These are phyloP conservation scores for Dryas drummondii DNA, from an alignment of 306 rosid genomes.

Conservation along the genomic window DNA sequence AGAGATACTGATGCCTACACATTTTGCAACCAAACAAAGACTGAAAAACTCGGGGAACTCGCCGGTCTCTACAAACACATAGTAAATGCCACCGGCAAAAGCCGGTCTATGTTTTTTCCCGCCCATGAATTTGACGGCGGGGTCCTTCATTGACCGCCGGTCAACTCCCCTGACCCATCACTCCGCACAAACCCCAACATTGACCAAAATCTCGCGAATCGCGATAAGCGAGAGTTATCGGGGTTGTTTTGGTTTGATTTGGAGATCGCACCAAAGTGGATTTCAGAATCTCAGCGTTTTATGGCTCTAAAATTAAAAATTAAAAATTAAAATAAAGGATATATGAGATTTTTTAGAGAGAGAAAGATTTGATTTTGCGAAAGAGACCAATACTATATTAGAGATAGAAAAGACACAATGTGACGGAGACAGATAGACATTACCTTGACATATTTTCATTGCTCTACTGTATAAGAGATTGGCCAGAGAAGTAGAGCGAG, in stretches of 20 bases:
- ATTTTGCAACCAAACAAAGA: background rate
- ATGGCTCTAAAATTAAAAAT: constrained; percentile 38
- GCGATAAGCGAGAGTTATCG: constrained; percentile 29
- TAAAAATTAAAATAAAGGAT: constrained; percentile 29
- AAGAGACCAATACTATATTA: constrained; percentile 32
- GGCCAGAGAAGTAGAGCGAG: constrained; percentile 28
- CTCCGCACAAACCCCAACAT: constrained; percentile 33
- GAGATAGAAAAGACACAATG: constrained; percentile 5
- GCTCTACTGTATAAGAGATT: constrained; percentile 38
- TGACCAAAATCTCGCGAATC: constrained; percentile 41
- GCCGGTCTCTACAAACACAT: background rate
- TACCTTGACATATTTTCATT: constrained; percentile 24
- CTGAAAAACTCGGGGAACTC: background rate
- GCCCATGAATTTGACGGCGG: constrained; percentile 38
- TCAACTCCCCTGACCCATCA: constrained; percentile 45
- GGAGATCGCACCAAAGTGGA: constrained; percentile 70
- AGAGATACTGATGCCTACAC: constrained; percentile 5
- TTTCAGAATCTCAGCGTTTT: constrained; percentile 78
- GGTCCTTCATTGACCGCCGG: constrained; percentile 35
- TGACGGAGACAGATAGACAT: constrained; percentile 28
- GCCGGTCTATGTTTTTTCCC: background rate
- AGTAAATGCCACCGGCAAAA: constrained; percentile 28
- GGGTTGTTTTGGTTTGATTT: constrained; percentile 27
- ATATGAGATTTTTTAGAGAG: constrained; percentile 49
- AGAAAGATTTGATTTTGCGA: constrained; percentile 77